phyloP scores from a whole-genome alignment of 192 early-diverging fungal species.

The Coemansia guatemalensis region DNA sequence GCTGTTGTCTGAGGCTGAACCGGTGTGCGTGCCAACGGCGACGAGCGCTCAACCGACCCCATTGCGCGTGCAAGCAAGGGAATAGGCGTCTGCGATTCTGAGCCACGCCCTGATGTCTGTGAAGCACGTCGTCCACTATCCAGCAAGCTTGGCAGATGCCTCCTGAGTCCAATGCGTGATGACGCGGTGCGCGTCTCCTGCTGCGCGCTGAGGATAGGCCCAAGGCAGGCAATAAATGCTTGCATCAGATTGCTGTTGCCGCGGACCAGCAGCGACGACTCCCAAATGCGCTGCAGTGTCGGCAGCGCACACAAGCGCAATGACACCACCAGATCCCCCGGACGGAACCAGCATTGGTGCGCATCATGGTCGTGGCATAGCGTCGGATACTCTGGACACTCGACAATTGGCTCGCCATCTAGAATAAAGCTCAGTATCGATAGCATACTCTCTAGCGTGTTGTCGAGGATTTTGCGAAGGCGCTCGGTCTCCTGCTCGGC shows the following conservation, averaged over 20 bases:
- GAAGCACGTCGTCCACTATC: conserved; percentile 7
- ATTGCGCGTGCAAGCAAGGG: conserved; percentile 32
- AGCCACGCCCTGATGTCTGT: conserved; percentile 8
- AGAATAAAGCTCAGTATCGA: conserved; percentile 66
- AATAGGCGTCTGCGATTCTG: conserved; percentile 30
- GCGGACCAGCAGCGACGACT: conserved; percentile 57
- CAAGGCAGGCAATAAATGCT: conserved; percentile 61
- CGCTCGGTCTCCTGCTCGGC: conserved; percentile 5
- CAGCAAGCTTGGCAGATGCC: conserved; percentile 28
- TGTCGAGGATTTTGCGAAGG: conserved; percentile 34
- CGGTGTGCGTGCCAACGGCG: conserved; percentile 14
- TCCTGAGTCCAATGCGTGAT: conserved; percentile 11
- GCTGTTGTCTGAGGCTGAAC: conserved; percentile 4
- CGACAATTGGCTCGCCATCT: conserved; percentile 70
- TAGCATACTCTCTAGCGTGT: conserved; percentile 44
- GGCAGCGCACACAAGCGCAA: conserved; percentile 65
- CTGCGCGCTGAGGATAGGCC: conserved; percentile 70
- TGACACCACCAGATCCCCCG: conserved; percentile 64
- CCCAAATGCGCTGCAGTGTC: conserved; percentile 63
- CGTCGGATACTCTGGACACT: conserved; percentile 59
- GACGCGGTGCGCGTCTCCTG: conserved; percentile 56
- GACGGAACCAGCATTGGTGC: conserved; percentile 66
- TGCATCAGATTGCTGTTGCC: conserved; percentile 58
- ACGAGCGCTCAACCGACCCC: conserved; percentile 14
- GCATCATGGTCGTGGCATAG: conserved; percentile 40